Conservation (phyloP, 2,329 filamentous ascomycete species). For the Apiospora hydei region DNA sequence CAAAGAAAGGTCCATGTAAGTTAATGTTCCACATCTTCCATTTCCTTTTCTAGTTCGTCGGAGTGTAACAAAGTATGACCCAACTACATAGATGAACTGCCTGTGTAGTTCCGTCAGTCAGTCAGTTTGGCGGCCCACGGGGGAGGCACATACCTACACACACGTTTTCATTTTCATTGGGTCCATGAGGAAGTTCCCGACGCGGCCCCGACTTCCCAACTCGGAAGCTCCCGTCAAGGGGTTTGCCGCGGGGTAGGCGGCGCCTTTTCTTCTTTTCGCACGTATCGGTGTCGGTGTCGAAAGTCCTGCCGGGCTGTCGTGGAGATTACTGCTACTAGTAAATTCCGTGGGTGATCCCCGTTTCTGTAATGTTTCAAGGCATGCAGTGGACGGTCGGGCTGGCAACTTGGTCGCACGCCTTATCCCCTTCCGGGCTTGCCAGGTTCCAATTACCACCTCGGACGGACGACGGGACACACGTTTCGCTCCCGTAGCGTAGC, state of each 20-base stretch:
- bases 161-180: no score
- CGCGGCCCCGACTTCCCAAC: not conserved
- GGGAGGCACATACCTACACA: no score
- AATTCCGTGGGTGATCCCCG: conserved; percentile 8
- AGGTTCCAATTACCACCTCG: conserved; percentile 11
- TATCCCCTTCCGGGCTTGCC: not conserved
- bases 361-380: not conserved
- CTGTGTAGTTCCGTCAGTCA: not conserved
- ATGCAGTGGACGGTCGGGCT: not conserved
- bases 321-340: not conserved
- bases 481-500: not conserved
- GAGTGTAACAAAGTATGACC: not conserved
- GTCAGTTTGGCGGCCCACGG: no score
- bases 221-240: conserved; percentile 1
- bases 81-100: not conserved
- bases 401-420: not conserved
- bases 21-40: not conserved
- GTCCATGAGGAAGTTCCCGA: not conserved
- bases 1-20: not conserved
- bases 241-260: not conserved
- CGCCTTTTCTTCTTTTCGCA: not conserved
- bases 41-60: not conserved
- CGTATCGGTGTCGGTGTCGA: not conserved
- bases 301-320: not conserved
- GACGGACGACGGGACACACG: not conserved